Percentiles rank a stretch among this genome's conserved stretches.
Evolutionary conservation across 768 basidiomycete species (phyloP).

Genomic region (Rhodotorula taiwanensis): DNA sequence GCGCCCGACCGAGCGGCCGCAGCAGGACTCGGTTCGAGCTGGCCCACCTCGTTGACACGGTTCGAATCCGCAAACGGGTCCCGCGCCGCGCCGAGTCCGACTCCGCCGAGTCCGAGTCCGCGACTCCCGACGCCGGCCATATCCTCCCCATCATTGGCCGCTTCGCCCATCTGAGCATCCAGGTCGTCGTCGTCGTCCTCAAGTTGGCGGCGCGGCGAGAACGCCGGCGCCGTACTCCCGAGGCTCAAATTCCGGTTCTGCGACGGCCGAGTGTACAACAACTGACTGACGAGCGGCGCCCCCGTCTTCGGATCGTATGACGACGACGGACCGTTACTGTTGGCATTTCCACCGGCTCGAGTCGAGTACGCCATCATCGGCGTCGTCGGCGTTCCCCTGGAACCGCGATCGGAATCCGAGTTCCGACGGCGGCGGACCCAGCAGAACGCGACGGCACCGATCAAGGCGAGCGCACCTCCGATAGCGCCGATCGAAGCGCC

Average conservation of each 20-base stretch:
- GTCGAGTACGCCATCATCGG: constrained; percentile 4
- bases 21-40: constrained; percentile 1
- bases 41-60: constrained; percentile 26
- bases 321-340: no score
- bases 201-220: neutral
- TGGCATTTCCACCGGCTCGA: no score
- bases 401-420: no score
- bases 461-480: constrained; percentile 25
- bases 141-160: neutral
- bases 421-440: no score
- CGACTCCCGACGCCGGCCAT: neutral
- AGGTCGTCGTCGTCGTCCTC: neutral
- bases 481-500: constrained; percentile 28
- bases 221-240: constrained; percentile 23
- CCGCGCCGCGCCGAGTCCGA: neutral
- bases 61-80: constrained; percentile 26
- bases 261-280: constrained; percentile 36
- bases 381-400: no score
- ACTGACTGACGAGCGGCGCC: constrained; percentile 25
- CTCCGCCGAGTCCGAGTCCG: neutral
- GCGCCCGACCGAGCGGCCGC: neutral
- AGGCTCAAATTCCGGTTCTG: constrained; percentile 30
- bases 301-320: neutral
- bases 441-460: constrained; percentile 5
- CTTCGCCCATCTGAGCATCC: no score